Evolutionary conservation across 208 protist genomes (phyloP), one percentile per base, ranked within the genome.

Genomic region (Crithidia mellificae): DNA sequence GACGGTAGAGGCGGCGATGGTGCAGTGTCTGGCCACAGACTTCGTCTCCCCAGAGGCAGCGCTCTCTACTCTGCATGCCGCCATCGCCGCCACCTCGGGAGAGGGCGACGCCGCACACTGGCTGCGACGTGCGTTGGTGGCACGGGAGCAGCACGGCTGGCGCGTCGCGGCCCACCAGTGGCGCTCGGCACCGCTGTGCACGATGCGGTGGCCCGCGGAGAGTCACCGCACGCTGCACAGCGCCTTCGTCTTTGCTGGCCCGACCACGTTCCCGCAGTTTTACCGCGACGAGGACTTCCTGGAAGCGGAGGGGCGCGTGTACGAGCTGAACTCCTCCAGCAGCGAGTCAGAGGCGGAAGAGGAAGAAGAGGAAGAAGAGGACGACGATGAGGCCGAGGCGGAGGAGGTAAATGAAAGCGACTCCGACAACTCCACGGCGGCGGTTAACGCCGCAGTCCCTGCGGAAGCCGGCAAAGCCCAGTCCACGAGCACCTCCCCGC

Each of bases 231-330:
- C 59, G 4, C 49, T 72, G 24, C 78, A 87, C 64, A 58, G 57
- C 41, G 66, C 69, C 15, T 88, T 89, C 59, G 32, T 69, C 20
- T 90, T 95, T 49, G 62, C 69, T 36, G 78, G 83, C n/a, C 63
- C 67, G 17, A 91, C 84, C 24, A 90, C 68, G 0, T 93, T 95
- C 65, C 72, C 90, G 2, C 78, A 85, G 55, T 95, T 87, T 66
- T 77, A 86, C 19, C 29, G 53, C 8, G 65, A 77, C 47, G 70
- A 84, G 9, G 70, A 76, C 7, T 76, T 76, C 27, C 79, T 81
- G 20, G 70, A 49, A 12, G 52, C 41, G 29, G 90, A 95, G 71
- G 62, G 56, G 41, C 32, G 59, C 6, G 80, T 77, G 62, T 93
- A 85, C 54, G 78, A 83, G 59, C 81, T 84, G n/a, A 73, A 84